Conservation (phyloP, 139 green algal species). For the Coelastrella sp. region DNA sequence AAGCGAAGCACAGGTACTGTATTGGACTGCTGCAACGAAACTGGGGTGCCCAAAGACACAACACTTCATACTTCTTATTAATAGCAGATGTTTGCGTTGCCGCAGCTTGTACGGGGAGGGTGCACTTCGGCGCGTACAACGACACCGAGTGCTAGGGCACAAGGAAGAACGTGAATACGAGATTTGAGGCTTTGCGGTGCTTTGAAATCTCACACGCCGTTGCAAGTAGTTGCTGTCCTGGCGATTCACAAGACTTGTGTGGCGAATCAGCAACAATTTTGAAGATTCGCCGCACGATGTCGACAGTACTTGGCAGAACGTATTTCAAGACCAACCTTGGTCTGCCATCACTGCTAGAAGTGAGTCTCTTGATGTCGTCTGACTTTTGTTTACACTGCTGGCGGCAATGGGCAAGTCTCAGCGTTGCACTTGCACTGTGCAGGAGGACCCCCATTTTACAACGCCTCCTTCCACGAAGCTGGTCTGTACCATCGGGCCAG, state of each 20-base stretch:
- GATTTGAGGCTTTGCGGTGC: neutral
- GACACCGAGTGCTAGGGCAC: neutral
- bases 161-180: neutral
- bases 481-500: slow-evolving; percentile 81
- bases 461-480: slow-evolving; percentile 58
- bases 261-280: no score
- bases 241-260: no score
- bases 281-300: neutral
- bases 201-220: no score
- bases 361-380: neutral
- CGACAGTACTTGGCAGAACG: slow-evolving; percentile 27
- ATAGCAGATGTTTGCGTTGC: no score
- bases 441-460: slow-evolving; percentile 26
- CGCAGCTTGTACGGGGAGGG: no score
- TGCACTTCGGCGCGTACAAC: no score
- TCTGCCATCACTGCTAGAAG: slow-evolving; percentile 34
- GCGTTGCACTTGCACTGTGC: neutral
- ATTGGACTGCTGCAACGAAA: no score
- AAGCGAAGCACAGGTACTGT: no score
- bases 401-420: neutral
- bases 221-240: no score
- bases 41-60: no score
- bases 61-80: no score
- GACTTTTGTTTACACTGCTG: neutral
- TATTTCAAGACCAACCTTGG: slow-evolving; percentile 28